Conservation (phyloP, 2,329 filamentous ascomycete species). For the Trichoderma sp. region DNA sequence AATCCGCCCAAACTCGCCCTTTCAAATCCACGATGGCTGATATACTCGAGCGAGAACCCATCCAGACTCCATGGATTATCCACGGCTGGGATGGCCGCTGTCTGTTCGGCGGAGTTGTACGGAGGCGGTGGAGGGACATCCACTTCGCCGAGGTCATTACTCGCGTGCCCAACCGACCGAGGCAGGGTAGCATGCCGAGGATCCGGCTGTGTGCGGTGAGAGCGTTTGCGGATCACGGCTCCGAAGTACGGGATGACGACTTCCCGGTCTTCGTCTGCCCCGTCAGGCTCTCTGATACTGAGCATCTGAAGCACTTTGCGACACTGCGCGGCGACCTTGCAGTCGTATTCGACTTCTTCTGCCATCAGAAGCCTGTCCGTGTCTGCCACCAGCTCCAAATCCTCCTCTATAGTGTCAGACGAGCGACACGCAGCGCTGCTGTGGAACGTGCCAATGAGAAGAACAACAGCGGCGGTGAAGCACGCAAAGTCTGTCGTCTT, state of each 20-base stretch:
- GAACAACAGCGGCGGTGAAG: slow-evolving; percentile 48
- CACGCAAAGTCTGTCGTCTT: slow-evolving; percentile 51
- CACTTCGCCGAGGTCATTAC: background rate
- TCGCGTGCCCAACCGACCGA: background rate
- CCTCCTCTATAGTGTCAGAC: slow-evolving; percentile 11
- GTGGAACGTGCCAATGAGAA: slow-evolving; percentile 42
- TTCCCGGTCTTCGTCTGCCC: slow-evolving; percentile 14
- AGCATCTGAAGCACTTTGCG: slow-evolving; percentile 27
- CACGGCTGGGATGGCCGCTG: slow-evolving; percentile 8
- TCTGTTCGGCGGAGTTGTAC: slow-evolving; percentile 13
- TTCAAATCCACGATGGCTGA: slow-evolving; percentile 20
- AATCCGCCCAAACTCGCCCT: slow-evolving; percentile 16
- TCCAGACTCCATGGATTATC: slow-evolving; percentile 20
- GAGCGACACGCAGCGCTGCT: background rate
- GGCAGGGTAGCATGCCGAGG: background rate
- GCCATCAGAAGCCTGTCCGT: slow-evolving; percentile 23
- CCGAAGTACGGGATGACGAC: slow-evolving; percentile 28
- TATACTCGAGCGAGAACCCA: slow-evolving; percentile 11
- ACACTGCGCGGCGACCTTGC: slow-evolving; percentile 31
- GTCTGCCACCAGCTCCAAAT: slow-evolving; percentile 17
- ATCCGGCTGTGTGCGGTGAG: background rate
- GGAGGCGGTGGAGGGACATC: slow-evolving; percentile 8
- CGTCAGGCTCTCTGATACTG: background rate
- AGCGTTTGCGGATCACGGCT: slow-evolving; percentile 28
- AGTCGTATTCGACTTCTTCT: slow-evolving; percentile 21